phyloP scores from a whole-genome alignment of 805 yeast genomes.

The Monosporozyma yasuniensis region DNA sequence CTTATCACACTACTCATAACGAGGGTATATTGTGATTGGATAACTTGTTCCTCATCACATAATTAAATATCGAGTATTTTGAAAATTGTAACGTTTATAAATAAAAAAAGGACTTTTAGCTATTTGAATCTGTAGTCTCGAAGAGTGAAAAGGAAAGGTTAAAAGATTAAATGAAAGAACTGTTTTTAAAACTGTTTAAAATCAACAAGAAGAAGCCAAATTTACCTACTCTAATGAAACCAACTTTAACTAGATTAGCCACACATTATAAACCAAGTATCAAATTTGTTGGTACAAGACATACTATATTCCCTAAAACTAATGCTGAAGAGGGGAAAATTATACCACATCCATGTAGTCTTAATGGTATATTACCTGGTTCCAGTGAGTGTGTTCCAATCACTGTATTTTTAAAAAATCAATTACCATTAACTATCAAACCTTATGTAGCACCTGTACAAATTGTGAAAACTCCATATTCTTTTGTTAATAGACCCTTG shows the following conservation, averaged over 20 bases:
- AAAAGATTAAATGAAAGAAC: not conserved
- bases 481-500: constrained; percentile 29
- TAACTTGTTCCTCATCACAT: not conserved
- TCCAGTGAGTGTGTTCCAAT: constrained; percentile 21
- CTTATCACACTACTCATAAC: not conserved
- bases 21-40: not conserved
- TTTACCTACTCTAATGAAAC: constrained; percentile 3
- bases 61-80: not conserved
- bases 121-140: too few species aligned
- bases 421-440: constrained; percentile 35
- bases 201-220: not conserved
- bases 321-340: constrained; percentile 10
- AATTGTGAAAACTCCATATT: not conserved
- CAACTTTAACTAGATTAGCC: constrained; percentile 18
- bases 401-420: constrained; percentile 18
- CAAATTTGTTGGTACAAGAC: constrained; percentile 81
- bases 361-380: constrained; percentile 24
- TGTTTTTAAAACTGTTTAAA: not conserved
- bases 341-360: constrained; percentile 23
- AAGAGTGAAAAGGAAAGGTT: too few species aligned
- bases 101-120: not conserved
- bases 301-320: constrained; percentile 31
- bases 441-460: constrained; percentile 18
- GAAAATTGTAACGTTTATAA: not conserved
- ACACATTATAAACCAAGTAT: constrained; percentile 55